Evolutionary conservation across 345 rosid genomes (phyloP).

Genomic region (Brassica rapa): DNA sequence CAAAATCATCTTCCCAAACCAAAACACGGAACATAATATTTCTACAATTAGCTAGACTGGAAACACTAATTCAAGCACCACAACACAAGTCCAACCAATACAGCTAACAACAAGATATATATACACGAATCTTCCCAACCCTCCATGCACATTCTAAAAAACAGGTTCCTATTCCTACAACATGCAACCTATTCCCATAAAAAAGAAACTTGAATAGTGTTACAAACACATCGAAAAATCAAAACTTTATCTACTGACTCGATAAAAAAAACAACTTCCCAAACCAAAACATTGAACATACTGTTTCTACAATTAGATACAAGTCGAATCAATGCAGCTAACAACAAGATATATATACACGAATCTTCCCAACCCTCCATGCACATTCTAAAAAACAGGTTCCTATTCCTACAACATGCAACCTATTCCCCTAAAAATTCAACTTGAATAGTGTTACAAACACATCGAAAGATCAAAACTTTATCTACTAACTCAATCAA

Average conservation of each 20-base stretch:
- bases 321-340: neutral
- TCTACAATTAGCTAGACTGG: neutral
- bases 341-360: neutral
- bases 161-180: no score
- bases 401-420: neutral
- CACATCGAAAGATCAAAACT: constrained; percentile 5
- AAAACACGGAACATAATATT: neutral
- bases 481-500: neutral
- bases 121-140: neutral
- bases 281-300: neutral
- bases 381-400: neutral
- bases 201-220: neutral
- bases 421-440: neutral
- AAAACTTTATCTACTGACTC: neutral
- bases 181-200: neutral
- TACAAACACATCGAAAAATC: constrained; percentile 14
- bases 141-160: neutral
- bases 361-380: neutral
- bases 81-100: neutral
- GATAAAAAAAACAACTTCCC: neutral
- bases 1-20: neutral
- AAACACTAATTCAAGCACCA: neutral
- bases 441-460: constrained; percentile 1
- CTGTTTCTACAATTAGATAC: neutral
- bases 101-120: neutral